These are phyloP conservation scores for Coemansia sp. DNA, from an alignment of 192 early-diverging fungal species.

Conservation along the genomic window DNA sequence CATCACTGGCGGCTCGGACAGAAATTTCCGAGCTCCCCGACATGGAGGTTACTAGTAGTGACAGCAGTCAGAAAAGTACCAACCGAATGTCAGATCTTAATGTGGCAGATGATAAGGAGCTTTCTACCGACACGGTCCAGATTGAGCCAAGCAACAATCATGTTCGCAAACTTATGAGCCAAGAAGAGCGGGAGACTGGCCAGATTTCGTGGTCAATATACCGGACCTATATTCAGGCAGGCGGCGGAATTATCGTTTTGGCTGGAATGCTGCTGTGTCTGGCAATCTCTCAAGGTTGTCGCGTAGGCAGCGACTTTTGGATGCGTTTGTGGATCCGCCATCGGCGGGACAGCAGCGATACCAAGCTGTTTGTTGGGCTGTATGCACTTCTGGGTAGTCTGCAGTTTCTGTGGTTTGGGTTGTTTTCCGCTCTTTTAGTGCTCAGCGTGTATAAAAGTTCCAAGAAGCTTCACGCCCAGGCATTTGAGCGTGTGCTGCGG, in stretches of 20 bases:
- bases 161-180: conserved; percentile 61
- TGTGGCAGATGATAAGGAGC: background rate
- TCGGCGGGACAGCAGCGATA: conserved; percentile 19
- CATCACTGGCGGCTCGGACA: background rate
- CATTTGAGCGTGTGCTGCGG: conserved; percentile 58
- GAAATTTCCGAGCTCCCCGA: background rate
- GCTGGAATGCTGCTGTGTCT: conserved; percentile 27
- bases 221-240: conserved; percentile 58
- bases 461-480: conserved; percentile 63
- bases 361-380: conserved; percentile 60
- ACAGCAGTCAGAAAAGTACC: background rate
- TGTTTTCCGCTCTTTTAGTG: conserved; percentile 30
- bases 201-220: conserved; percentile 58
- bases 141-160: background rate
- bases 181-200: conserved; percentile 80
- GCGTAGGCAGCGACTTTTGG: conserved; percentile 61
- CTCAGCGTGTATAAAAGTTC: conserved; percentile 50
- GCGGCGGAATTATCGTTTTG: conserved; percentile 27
- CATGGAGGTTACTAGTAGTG: background rate
- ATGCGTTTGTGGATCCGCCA: conserved; percentile 62
- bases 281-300: conserved; percentile 29
- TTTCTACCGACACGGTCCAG: background rate
- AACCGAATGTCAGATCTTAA: background rate
- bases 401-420: conserved; percentile 54
- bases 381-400: conserved; percentile 67